Evolutionary conservation across 345 rosid genomes (phyloP), one percentile per base, ranked within the genome.

Genomic region (Kandelia obovata): DNA sequence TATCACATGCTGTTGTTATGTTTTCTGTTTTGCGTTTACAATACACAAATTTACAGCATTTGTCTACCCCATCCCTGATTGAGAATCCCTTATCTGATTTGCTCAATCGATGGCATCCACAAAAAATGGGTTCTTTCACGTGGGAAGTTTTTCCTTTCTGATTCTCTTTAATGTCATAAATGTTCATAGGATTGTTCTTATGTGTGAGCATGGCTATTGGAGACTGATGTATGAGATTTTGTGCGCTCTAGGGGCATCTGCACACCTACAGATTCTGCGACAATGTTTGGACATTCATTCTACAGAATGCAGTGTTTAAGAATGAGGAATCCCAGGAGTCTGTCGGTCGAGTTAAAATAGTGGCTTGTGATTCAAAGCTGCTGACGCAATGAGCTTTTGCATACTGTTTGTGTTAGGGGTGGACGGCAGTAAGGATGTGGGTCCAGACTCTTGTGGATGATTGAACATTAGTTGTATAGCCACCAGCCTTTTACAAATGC

Each of bases 221-320:
- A 61, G 37, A 53, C 28, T 70, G 53, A 62, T 32, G 10, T 16
- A 7, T 62, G 1, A 58, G 43, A 6, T 56, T 64, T 7, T 37
- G n/a, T 49, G 46, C 72, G 20, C 25, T 58, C 31, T 89, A 92
- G 99, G 99, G 99, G 43, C 99, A 96, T 81, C 83, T 96, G 71
- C 99, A 95, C 83, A 95, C 97, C 16, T 95, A 95, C 80, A 88
- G 99, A 80, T 95, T 92, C 86, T 92, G 99, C 71, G 99, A 96
- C 94, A 90, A 90, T 35, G 97, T 96, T 19, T 96, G 99, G 99
- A 96, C 99, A 57, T 96, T 96, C 85, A 92, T 96, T 78, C 79
- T 96, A 71, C 97, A 88, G 74, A 72, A 83, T 58, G 97, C 92
- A 0, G 0, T 30, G 70, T 92, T 96, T 77, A 92, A 92, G 84